Conservation (phyloP, 164 flowering plant genomes). For the Vitis rotundifolia region DNA sequence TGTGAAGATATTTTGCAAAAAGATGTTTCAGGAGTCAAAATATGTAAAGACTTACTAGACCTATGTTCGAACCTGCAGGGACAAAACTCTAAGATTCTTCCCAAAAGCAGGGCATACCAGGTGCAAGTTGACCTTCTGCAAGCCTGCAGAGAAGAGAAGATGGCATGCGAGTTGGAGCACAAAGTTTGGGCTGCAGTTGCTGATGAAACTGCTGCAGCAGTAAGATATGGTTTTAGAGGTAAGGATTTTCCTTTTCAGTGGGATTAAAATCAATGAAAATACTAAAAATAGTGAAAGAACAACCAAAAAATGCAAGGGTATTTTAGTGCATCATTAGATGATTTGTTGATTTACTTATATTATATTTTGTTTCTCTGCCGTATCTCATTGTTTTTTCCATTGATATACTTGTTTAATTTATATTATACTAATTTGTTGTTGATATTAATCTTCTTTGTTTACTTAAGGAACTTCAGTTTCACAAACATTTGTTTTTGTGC, state of each 20-base stretch:
- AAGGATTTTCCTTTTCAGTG: background rate
- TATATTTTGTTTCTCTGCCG: background rate
- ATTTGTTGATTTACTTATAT: background rate
- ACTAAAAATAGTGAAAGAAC: background rate
- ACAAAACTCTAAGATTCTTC: constrained; percentile 66
- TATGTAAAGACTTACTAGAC: constrained; percentile 65
- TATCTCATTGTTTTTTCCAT: background rate
- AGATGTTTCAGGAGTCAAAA: constrained; percentile 60
- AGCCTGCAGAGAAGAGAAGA: constrained; percentile 59
- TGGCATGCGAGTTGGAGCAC: constrained; percentile 57
- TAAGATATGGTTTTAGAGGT: constrained; percentile 86
- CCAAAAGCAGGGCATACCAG: constrained; percentile 89
- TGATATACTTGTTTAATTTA: no score
- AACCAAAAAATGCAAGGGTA: background rate
- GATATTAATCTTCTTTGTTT: background rate
- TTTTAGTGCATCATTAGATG: background rate
- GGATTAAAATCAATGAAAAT: background rate
- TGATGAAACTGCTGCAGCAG: constrained; percentile 93
- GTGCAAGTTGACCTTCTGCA: constrained; percentile 89
- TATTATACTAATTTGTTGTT: background rate
- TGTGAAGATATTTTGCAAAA: constrained; percentile 84
- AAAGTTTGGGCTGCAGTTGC: constrained; percentile 93
- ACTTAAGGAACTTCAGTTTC: background rate
- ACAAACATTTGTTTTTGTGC: background rate
- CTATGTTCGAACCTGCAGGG: constrained; percentile 60